Percentiles rank a stretch among this genome's conserved stretches.
Conservation (phyloP, 2,329 filamentous ascomycete species). For the Monosporascus ibericus region DNA sequence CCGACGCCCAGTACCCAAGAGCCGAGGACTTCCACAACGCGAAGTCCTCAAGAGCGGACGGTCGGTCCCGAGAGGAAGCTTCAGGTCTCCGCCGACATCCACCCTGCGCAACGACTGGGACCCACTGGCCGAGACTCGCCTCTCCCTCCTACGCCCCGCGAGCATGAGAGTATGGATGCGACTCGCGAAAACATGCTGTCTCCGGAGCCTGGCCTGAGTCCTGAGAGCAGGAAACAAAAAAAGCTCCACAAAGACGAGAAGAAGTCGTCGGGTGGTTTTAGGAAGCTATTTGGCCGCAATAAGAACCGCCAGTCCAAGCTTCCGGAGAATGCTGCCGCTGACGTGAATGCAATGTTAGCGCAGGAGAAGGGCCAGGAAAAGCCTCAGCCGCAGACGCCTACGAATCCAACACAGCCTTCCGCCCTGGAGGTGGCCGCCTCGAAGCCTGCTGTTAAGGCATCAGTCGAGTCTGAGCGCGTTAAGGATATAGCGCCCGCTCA, state of each 20-base stretch:
- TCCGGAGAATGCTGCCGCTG: slow-evolving; percentile 46
- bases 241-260: slow-evolving; percentile 50
- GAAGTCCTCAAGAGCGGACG: slow-evolving; percentile 4
- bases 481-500: slow-evolving; percentile 22
- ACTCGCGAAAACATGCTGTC: slow-evolving; percentile 32
- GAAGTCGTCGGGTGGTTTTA: slow-evolving; percentile 41
- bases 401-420: slow-evolving; percentile 20
- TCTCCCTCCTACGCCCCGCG: slow-evolving; percentile 33
- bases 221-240: slow-evolving; percentile 42
- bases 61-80: slow-evolving; percentile 31
- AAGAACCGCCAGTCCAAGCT: slow-evolving; percentile 55
- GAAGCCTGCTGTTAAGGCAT: slow-evolving; percentile 13
- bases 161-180: slow-evolving; percentile 27
- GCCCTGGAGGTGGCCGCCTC: slow-evolving; percentile 17
- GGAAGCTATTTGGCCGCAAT: slow-evolving; percentile 58
- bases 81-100: slow-evolving; percentile 27
- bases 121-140: slow-evolving; percentile 30
- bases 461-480: slow-evolving; percentile 17
- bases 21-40: slow-evolving; percentile 3
- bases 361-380: slow-evolving; percentile 18
- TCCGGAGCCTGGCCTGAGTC: slow-evolving; percentile 35
- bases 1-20: slow-evolving; percentile 20
- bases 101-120: slow-evolving; percentile 29
- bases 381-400: slow-evolving; percentile 17
- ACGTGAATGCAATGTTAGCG: slow-evolving; percentile 46